Evolutionary conservation across 768 basidiomycete genomes (phyloP), one percentile per base, ranked within the genome.

Genomic region (Auriscalpium orientale): DNA sequence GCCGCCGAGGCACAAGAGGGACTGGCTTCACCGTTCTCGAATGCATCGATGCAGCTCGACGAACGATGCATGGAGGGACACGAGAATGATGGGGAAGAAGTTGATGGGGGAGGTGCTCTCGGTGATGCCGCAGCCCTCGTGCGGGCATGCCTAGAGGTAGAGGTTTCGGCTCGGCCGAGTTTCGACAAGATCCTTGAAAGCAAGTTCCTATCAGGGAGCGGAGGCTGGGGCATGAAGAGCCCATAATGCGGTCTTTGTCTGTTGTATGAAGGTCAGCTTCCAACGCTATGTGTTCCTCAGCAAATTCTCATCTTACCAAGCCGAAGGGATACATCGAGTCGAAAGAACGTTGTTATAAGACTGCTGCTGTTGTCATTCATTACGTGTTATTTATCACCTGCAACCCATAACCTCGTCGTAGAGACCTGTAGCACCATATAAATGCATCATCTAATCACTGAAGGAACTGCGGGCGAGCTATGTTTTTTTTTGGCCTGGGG

Each of bases 1-100:
- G 87, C 94, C 1, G 87, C 85, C 40, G 95, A 98, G 68, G 91
- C 94, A 0, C 90, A 95, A 63, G 87, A 85, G 46, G 91, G 93
- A 1, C 75, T 95, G 9, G 72, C 76, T 46, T 87, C 88, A 0
- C 86, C 86, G 0, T 87, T 89, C 65, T 80, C 87, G 1, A 85
- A 79, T 56, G 85, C 89, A 3, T 82, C 87, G 20, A 89, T 90
- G 44, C 77, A 82, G 37, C 71, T 91, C 44, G 89, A 91, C 66
- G 88, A 90, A 67, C 79, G 89, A 50, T 95, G 92, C 62, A 79
- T 75, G 9, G 89, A 89, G 20, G 87, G 75, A 46, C 84, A 84
- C 65, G 84, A 84, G 65, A 71, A 68, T 51, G 88, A 87, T 2
- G 91, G 90, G 5, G 79, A 83, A 64, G 93, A 94, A 65, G 58